Percentiles rank a stretch among this genome's conserved stretches.
Conservation (phyloP, 331 rosid genomes). For the Cydonia oblonga region DNA sequence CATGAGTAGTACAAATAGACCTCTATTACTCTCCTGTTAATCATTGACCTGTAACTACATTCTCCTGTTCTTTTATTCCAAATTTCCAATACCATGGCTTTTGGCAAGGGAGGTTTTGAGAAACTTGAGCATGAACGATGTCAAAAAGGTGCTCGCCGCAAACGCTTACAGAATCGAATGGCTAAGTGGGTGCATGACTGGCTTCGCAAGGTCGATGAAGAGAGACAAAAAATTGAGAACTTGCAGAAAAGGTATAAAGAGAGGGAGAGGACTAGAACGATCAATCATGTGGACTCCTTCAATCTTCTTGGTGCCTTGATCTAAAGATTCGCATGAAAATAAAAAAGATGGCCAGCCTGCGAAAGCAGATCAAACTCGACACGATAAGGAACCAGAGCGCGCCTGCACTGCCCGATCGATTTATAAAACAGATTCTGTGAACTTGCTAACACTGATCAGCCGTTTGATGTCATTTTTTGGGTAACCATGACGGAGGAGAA, state of each 20-base stretch:
- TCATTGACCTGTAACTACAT: no score
- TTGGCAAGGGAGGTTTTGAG: background rate
- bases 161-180: background rate
- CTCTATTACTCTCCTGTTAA: no score
- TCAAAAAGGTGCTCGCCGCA: background rate
- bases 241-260: background rate
- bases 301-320: no score
- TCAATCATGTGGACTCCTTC: no score
- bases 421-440: background rate
- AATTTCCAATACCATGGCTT: no score
- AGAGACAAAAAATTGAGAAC: background rate
- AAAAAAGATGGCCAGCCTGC: background rate
- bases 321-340: no score
- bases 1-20: no score
- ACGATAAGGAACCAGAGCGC: background rate
- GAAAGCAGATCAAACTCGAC: background rate
- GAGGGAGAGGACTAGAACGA: no score
- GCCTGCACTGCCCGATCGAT: background rate
- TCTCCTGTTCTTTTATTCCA: no score
- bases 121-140: background rate
- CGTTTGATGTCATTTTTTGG: background rate
- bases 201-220: background rate
- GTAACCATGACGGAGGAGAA: background rate
- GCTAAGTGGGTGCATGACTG: background rate
- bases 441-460: background rate